Evolutionary conservation across 2,329 filamentous ascomycete species (phyloP), one percentile per base, ranked within the genome.

Genomic region (Aspergillus vadensis): DNA sequence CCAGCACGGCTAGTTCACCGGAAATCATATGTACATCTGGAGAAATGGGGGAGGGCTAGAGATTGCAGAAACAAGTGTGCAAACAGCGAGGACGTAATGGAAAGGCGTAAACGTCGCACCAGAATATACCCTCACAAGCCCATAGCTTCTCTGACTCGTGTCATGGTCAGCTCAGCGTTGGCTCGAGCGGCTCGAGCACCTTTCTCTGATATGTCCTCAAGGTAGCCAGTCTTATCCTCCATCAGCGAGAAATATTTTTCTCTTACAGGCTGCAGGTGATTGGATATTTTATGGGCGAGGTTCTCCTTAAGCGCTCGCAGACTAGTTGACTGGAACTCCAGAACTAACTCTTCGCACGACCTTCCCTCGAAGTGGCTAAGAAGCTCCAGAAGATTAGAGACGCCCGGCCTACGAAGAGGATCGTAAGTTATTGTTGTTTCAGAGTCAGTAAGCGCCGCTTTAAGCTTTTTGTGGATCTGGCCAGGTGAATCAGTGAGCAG

Each of bases 321-420:
- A 43, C 74, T 82, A 23, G 81, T 58, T 8, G 71, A 69, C 27
- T 77, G 68, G 57, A 81, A 74, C 23, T 83, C 79, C 7, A 67
- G 64, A 1, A 81, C 84, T 41, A 87, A 67, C 5, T 81, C 80
- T 27, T 80, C 72, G 52, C 76, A 78, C 4, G 74, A 70, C 2
- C 69, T 67, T 15, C 63, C 66, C 57, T 88, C 85, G 67, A 94
- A 86, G 63, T 91, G 85, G 23, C 87, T 87, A n/a, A 94, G 78
- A 15, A 99, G 85, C 59, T 92, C 87, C 1, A 99, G 77, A 12
- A 99, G 81, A 73, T 98, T 99, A 10, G 93, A 88, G 3, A 99
- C 90, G 0, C 92, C 95, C 0, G 94, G 94, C 23, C 95, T 83
- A 0, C 67, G 70, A 0, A 74, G 70, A 0, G 87, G 87, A 64